phyloP scores from a whole-genome alignment of 2,329 filamentous ascomycete genomes.

The Calonectria fujianensis region DNA sequence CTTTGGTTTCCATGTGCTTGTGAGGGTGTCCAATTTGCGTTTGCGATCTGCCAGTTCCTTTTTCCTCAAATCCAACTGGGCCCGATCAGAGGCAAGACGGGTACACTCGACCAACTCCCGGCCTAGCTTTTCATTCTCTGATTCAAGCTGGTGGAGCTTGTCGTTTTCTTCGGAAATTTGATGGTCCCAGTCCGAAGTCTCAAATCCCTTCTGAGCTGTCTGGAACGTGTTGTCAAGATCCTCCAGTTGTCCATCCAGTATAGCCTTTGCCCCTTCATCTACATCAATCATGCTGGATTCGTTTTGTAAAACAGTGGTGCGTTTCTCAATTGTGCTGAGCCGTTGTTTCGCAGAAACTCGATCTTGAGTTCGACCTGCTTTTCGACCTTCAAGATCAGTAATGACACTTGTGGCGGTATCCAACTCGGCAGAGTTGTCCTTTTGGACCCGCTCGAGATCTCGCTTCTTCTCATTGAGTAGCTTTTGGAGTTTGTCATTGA shows the following conservation, averaged over 20 bases:
- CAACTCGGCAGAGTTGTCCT: constrained; percentile 83
- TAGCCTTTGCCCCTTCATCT: constrained; percentile 89
- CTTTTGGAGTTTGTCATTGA: constrained; percentile 85
- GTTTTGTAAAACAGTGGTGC: constrained; percentile 78
- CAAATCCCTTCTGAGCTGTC: constrained; percentile 77
- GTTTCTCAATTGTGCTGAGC: constrained; percentile 83
- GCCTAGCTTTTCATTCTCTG: constrained; percentile 81
- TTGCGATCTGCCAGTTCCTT: constrained; percentile 86
- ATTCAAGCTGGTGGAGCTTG: constrained; percentile 81
- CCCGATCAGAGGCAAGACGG: constrained; percentile 86
- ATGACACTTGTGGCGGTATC: constrained; percentile 83
- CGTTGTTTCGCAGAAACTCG: constrained; percentile 84
- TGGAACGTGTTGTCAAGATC: constrained; percentile 80
- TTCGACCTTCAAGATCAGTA: constrained; percentile 83
- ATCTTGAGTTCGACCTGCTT: constrained; percentile 82
- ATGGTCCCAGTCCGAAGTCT: constrained; percentile 80
- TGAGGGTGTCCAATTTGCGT: constrained; percentile 85
- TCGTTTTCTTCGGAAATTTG: constrained; percentile 80
- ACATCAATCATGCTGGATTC: constrained; percentile 83
- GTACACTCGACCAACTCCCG: constrained; percentile 90
- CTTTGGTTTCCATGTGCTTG: constrained; percentile 82
- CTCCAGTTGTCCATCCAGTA: constrained; percentile 83
- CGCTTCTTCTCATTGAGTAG: constrained; percentile 86
- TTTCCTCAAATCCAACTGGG: constrained; percentile 87
- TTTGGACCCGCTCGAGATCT: constrained; percentile 83